Evolutionary conservation across 371 early-diverging fungal species (phyloP), one percentile per base, ranked within the genome.

Genomic region (Blyttiomyces sp.): DNA sequence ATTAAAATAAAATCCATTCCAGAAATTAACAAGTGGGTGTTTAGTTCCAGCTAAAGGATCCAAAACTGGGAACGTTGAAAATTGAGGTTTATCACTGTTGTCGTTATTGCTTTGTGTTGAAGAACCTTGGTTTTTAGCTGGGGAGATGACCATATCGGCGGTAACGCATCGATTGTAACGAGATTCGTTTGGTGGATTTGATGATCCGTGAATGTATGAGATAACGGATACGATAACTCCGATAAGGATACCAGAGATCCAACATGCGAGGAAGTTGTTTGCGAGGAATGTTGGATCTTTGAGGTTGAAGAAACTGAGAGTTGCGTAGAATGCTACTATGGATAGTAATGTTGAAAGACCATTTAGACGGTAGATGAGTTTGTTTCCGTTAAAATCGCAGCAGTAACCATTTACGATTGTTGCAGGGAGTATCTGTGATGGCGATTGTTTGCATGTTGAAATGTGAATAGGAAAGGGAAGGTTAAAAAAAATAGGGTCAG

Each of bases 1-100:
- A 46, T 68, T 68, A 54, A 68, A 68, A 11, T 34, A 50, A 7
- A 27, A 32, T 5, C 69, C 69, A 32, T 63, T 63, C 48, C 31
- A 68, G 31, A 57, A 59, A 19, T 62, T 60, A 13, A 59, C 4
- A 2, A 54, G 11, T 57, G 39, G 42, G 33, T 24, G 11, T n/a
- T 27, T 57, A 16, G 56, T 39, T 17, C 7, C 19, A 39, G 49
- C 35, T 7, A 17, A 5, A n/a, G 59, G 64, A 23, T 49, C 32
- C 1, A 4, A 1, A 4, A 34, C 13, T 17, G 43, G 34, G 5
- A 45, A 17, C 2, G 26, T 32, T 16, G 17, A 4, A 31, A 50
- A n/a, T 4, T 28, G 17, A n/a, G 28, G 21, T 13, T 24, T 32
- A 23, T 23, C 24, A 23, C n/a, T 13, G 24, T 9, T 3, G 34